Base-by-base conservation (phyloP, 805 yeast genomes). In the Suhomyces canberraensis region DNA sequence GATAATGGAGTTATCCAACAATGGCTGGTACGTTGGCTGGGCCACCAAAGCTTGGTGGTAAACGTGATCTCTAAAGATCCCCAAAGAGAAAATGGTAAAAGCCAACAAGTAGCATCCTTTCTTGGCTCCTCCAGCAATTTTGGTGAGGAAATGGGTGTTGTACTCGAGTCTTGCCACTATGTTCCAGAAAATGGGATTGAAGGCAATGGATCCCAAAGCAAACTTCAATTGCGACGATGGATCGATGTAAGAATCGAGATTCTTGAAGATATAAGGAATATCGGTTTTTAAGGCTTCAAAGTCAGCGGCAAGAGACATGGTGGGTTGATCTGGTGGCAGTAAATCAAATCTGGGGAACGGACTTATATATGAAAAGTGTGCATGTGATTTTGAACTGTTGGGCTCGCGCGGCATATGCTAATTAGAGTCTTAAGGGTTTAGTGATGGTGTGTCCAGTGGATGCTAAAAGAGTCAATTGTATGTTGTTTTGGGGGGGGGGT, bases 141-240 rank as follows among this genome's bases (percentile, higher is more conserved):
- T 87, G 15, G 98, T 86, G 37, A 91, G 63, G 36, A 84, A 51
- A 47, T 84, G 84, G 11, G 86, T 79, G 41, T 78, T 77, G 71
- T 87, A 87, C 58, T 93, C 98, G 18, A 76, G 52, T 50, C 98
- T 75, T 4, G 98, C 98, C 16, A 78, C 95, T 40, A 84, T 73
- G 60, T 93, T 93, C 98, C 98, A 93, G 58, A 90, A 91, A 21
- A 85, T 76, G 13, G 98, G 98, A 59, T 93, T 93, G 76, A 93
- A 90, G 11, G 81, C 79, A 49, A 93, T 84, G 20, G 84, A 76
- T 7, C 70, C 73, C 19, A 86, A 56, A 4, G 91, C 77, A 40
- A 35, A 59, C 24, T 44, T 35, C 36, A 62, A 44, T 36, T 50
- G 44, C 19, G 45, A 31, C 26, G 54, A 47, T 28, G 52, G 37